A percentile compares a stretch with the other conserved stretches of the same genome.
These are phyloP conservation scores for Orbilia blumenaviensis DNA, from an alignment of 2,329 filamentous ascomycete species.

Conservation along the genomic window DNA sequence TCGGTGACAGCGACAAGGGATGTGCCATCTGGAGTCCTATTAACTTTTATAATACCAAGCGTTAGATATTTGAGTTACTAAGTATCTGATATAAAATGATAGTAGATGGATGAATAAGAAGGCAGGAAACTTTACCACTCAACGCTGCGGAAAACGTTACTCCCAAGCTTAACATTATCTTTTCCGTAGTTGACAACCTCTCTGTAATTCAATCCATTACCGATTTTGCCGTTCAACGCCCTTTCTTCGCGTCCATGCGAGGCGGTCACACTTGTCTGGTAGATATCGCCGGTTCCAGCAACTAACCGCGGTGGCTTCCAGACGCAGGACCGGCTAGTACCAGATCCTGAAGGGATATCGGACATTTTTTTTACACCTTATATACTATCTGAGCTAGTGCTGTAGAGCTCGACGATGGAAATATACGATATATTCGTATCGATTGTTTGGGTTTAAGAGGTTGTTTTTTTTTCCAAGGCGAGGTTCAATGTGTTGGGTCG, in stretches of 20 bases:
- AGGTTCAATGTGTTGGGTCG: no score
- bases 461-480: no score
- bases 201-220: constrained; percentile 32
- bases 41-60: neutral
- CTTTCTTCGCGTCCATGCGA: constrained; percentile 35
- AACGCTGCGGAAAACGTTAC: constrained; percentile 61
- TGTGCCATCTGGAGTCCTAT: constrained; percentile 63
- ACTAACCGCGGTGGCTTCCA: constrained; percentile 51
- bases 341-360: no score
- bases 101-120: no score
- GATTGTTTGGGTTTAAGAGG: no score
- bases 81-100: neutral
- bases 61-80: neutral
- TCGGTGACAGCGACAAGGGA: constrained; percentile 63
- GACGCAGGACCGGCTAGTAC: no score
- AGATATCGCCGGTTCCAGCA: constrained; percentile 54
- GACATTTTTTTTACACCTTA: no score
- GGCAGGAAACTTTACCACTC: constrained; percentile 56
- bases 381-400: no score
- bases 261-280: constrained; percentile 45
- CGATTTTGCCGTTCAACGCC: constrained; percentile 17
- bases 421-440: no score
- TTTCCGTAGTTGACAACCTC: neutral
- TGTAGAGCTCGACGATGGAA: no score
- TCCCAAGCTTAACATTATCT: constrained; percentile 44